Evolutionary conservation across 1,284 basidiomycete species (phyloP), one percentile per base, ranked within the genome.

Genomic region (Ustilago curta): DNA sequence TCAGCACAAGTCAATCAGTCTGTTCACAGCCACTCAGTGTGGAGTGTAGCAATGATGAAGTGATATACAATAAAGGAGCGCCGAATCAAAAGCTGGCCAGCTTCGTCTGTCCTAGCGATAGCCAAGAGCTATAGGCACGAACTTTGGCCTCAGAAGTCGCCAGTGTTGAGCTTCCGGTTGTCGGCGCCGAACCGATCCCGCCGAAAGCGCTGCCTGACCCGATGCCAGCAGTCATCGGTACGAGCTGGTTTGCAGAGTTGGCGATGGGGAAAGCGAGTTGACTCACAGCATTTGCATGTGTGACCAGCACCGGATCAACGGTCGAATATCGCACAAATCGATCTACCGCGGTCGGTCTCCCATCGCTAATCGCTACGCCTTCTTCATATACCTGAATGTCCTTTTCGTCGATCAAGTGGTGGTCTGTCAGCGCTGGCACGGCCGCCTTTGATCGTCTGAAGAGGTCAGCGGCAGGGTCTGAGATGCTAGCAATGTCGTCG

Each of bases 311-410:
- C 42, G 76, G 70, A 52, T 77, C 65, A 21, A 70, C 42, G 2
- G 44, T 52, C 14, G 61, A 57, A 39, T 53, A 57, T n/a, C 63
- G 51, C 19, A 62, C 67, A 35, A 71, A 54, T 2, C 54, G 49
- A 14, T 69, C 68, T 29, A 71, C 60, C 23, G 59, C 62, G 0
- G 40, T 45, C 4, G 59, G 56, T 44, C 37, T 54, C 4, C 68
- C 64, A 4, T 57, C 55, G 29, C 59, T 63, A 45, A 70, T 35
- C 0, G 55, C 67, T 1, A 78, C 76, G 25, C 74, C 70, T 23
- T 78, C 69, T 49, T 78, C 76, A 61, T 78, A 78, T 54, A 76
- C 71, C 58, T 65, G 60, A 19, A 71, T 68, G 48, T 76, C 73
- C 25, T 69, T 71, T 25, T 76, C 73, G 61, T 76, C 64, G 48